Conservation (phyloP, 192 early-diverging fungal genomes). For the Dispira parvispora region DNA sequence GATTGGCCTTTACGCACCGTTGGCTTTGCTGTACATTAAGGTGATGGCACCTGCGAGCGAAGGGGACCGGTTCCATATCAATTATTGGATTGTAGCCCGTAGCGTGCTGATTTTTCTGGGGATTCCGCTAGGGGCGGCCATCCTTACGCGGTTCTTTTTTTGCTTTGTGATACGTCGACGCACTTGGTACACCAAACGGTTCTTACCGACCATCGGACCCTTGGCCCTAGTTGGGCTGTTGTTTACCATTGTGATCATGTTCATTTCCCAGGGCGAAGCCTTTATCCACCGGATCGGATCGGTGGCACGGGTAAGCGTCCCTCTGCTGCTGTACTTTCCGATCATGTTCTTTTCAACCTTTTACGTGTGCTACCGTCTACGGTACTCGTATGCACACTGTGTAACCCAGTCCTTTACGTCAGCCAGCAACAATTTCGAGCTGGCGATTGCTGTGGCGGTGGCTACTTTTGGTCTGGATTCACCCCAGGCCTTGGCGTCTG, state of each 20-base stretch:
- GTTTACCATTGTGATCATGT: conserved; percentile 56
- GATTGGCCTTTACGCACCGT: conserved; percentile 39
- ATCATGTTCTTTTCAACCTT: conserved; percentile 33
- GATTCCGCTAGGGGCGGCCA: conserved; percentile 38
- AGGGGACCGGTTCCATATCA: conserved; percentile 15
- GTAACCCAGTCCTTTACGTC: conserved; percentile 49
- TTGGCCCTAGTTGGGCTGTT: conserved; percentile 37
- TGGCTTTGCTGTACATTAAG: conserved; percentile 36
- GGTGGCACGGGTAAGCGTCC: conserved; percentile 39
- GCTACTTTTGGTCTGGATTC: conserved; percentile 47
- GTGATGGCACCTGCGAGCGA: conserved; percentile 24
- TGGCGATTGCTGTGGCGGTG: conserved; percentile 57
- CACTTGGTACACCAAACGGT: conserved; percentile 34
- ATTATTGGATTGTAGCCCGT: conserved; percentile 34
- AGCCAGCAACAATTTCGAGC: conserved; percentile 51
- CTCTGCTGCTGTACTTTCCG: conserved; percentile 44
- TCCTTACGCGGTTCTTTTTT: conserved; percentile 33
- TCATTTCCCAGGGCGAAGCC: conserved; percentile 39
- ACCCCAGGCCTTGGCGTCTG: conserved; percentile 38
- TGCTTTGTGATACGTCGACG: conserved; percentile 13
- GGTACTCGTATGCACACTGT: conserved; percentile 25
- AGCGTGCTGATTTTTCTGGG: conserved; percentile 49
- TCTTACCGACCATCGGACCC: conserved; percentile 37
- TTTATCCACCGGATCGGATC: conserved; percentile 42
- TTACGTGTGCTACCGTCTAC: conserved; percentile 17